Evolutionary conservation across 2,329 filamentous ascomycete genomes (phyloP), one percentile per base, ranked within the genome.

Genomic region (Akanthomyces lecanii): DNA sequence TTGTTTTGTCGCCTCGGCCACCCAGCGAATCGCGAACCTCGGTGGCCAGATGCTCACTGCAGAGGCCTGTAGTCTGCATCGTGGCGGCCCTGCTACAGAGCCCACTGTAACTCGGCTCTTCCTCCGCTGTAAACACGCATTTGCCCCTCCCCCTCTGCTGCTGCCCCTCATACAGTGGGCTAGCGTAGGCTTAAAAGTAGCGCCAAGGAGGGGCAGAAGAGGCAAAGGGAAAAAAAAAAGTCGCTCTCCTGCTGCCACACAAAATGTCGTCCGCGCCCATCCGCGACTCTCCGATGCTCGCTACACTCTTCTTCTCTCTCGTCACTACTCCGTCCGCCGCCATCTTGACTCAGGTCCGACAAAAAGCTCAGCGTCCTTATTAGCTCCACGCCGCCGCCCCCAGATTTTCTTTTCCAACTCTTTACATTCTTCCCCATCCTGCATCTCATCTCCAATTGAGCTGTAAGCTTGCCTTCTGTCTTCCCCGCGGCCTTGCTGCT

Each of bases 181-280:
- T 45, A 45, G 42, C 42, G 21, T n/a, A 45, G 42, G 42, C 42
- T 45, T 45, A 45, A 45, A 11, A 45, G 6, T 6, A 30, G 28
- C 28, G 28, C 28, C 33, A 36, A 36, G 33, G 28, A 57, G 54
- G 18, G 42, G 54, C 40, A 57, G 47, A 57, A 57, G 36, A 52
- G 47, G n/a, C n/a, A n/a, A 57, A 57, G 33, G 33, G 45, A 28
- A 55, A 44, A 36, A 50, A 58, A 50, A 59, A 38, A 40, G 30
- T 16, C 44, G 25, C 55, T 30, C 28, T 30, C 28, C 28, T 30
- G 28, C 28, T 30, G 21, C 44, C 45, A 48, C 55, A 33, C 18
- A 58, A 50, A 38, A 50, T 59, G 56, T 59, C 56, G 42, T 48
- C 56, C 45, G 45, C 56, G 56, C 56, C 56, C 56, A 59, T 59